Evolutionary conservation across 176 grass and related monocot species (phyloP).

Genomic region (Oropetium thomaeum): DNA sequence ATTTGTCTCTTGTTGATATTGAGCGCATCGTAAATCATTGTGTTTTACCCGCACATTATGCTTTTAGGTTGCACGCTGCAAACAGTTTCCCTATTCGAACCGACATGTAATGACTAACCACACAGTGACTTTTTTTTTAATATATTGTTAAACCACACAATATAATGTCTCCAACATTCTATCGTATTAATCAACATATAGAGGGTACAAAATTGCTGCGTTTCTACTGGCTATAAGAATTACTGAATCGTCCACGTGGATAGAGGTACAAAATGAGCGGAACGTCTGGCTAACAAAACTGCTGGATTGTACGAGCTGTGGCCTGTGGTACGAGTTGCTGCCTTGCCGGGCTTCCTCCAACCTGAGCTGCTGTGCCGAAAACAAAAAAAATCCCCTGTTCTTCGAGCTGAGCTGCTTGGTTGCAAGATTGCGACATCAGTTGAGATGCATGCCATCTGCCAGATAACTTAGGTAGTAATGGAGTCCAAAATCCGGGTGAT

Average conservation of each 20-base stretch:
- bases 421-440: constrained; percentile 3
- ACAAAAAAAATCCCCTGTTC: background rate
- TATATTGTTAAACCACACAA: background rate
- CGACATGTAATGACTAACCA: background rate
- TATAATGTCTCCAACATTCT: background rate
- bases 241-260: background rate
- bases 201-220: background rate
- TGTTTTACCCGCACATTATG: background rate
- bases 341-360: background rate
- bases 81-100: background rate
- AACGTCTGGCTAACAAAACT: background rate
- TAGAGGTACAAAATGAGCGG: background rate
- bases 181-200: background rate
- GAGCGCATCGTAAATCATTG: background rate
- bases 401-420: constrained; percentile 10
- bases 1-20: background rate
- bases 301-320: background rate
- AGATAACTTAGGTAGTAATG: constrained; percentile 17
- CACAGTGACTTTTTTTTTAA: background rate
- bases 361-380: background rate
- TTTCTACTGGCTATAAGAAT: background rate
- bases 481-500: background rate
- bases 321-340: background rate
- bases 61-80: too few relatives aligned
- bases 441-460: background rate